These are phyloP conservation scores for Stephanodiscus minutulus DNA, from an alignment of 108 stramenopile species.

Conservation along the genomic window DNA sequence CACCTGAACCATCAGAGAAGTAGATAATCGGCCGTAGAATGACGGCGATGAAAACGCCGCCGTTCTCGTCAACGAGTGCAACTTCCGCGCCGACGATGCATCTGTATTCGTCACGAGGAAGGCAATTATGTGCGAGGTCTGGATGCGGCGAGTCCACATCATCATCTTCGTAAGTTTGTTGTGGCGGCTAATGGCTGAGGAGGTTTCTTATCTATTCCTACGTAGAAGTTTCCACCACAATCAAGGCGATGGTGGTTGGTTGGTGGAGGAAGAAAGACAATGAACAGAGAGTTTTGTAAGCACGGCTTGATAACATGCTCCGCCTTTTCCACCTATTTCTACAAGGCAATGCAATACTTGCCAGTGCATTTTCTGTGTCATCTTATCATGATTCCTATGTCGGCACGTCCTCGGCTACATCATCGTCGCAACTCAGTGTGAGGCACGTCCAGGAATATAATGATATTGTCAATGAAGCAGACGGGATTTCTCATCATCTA, in stretches of 20 bases:
- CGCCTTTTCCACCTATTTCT: background rate
- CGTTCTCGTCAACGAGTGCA: background rate
- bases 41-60: constrained; percentile 7
- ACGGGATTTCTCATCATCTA: background rate
- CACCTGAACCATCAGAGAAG: background rate
- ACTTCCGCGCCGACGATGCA: constrained; percentile 1
- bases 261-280: too few relatives aligned
- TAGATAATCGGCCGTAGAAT: background rate
- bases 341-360: background rate
- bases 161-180: background rate
- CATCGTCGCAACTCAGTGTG: background rate
- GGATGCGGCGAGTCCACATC: constrained; percentile 24
- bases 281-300: too few relatives aligned
- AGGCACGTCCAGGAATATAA: background rate
- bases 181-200: too few relatives aligned
- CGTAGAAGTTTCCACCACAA: too few relatives aligned
- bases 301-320: background rate
- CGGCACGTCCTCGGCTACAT: background rate
- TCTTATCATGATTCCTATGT: background rate
- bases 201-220: too few relatives aligned
- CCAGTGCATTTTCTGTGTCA: constrained; percentile 6
- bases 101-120: constrained; percentile 10
- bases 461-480: background rate
- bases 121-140: constrained; percentile 19
- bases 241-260: too few relatives aligned